Conservation (phyloP, 2,329 filamentous ascomycete species). For the Colletotrichum acutatum region DNA sequence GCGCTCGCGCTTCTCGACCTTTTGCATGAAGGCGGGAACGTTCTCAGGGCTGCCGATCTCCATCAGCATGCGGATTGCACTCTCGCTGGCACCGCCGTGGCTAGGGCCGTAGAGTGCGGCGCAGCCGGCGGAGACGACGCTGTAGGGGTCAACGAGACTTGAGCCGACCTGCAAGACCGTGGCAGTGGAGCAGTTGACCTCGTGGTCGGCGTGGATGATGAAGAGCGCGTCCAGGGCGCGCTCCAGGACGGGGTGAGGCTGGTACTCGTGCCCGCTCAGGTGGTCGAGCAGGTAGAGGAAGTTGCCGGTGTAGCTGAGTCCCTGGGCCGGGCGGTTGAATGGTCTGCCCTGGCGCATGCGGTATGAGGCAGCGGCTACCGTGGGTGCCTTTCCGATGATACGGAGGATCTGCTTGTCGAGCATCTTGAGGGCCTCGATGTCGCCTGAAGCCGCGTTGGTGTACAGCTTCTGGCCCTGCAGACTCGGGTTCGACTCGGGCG, state of each 20-base stretch:
- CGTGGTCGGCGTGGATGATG: conserved; percentile 68
- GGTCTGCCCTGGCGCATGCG: conserved; percentile 62
- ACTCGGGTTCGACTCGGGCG: conserved; percentile 61
- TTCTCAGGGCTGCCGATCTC: conserved; percentile 62
- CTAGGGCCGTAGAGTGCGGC: conserved; percentile 66
- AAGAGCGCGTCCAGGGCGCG: conserved; percentile 64
- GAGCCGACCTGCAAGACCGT: conserved; percentile 67
- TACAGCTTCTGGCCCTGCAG: conserved; percentile 62
- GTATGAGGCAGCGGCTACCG: conserved; percentile 61
- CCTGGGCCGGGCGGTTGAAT: conserved; percentile 59
- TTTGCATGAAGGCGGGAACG: conserved; percentile 60
- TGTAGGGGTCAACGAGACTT: conserved; percentile 66
- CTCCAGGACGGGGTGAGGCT: conserved; percentile 60
- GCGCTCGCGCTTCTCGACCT: conserved; percentile 61
- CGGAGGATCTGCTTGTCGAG: conserved; percentile 64
- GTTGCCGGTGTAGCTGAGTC: conserved; percentile 65
- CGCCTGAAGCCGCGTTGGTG: conserved; percentile 54
- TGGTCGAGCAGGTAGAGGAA: conserved; percentile 65
- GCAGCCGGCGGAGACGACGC: conserved; percentile 62
- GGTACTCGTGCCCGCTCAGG: conserved; percentile 57
- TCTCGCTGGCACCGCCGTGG: conserved; percentile 69
- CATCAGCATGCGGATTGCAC: conserved; percentile 64
- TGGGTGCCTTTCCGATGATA: conserved; percentile 63
- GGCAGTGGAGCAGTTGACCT: conserved; percentile 67
- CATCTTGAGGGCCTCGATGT: conserved; percentile 52